These are phyloP conservation scores for Thymus quinquecostatus DNA, from an alignment of 257 asterid species.

Conservation along the genomic window DNA sequence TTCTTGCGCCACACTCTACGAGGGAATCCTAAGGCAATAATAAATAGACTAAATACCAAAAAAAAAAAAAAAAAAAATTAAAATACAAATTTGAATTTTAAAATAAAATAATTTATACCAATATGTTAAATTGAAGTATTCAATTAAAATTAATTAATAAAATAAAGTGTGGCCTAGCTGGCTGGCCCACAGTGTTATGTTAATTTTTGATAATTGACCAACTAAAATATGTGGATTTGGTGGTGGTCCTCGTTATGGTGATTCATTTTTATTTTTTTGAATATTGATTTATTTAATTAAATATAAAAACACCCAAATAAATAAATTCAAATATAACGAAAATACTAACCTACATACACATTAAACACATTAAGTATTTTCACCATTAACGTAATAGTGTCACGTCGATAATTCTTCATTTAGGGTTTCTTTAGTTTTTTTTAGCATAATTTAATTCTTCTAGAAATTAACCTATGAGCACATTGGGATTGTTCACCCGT, in stretches of 20 bases:
- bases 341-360: too few relatives aligned
- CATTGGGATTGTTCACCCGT: too few relatives aligned
- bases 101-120: neutral
- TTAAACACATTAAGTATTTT: too few relatives aligned
- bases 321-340: too few relatives aligned
- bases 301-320: neutral
- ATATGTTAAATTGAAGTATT: neutral
- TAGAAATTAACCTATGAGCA: too few relatives aligned
- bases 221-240: slow-evolving; percentile 18
- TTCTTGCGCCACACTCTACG: slow-evolving; percentile 41
- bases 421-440: too few relatives aligned
- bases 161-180: slow-evolving; percentile 11
- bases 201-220: slow-evolving; percentile 32
- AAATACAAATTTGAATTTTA: too few relatives aligned
- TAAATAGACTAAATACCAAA: neutral
- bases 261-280: neutral
- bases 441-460: too few relatives aligned
- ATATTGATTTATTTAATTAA: neutral
- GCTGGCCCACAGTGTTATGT: slow-evolving; percentile 31
- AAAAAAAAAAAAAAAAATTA: neutral
- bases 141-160: neutral
- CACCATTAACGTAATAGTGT: too few relatives aligned
- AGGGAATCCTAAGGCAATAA: slow-evolving; percentile 40
- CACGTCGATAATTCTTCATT: too few relatives aligned
- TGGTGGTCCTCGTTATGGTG: slow-evolving; percentile 23